phyloP scores from a whole-genome alignment of 208 protist species.

The Sergeia podlipaevii region DNA sequence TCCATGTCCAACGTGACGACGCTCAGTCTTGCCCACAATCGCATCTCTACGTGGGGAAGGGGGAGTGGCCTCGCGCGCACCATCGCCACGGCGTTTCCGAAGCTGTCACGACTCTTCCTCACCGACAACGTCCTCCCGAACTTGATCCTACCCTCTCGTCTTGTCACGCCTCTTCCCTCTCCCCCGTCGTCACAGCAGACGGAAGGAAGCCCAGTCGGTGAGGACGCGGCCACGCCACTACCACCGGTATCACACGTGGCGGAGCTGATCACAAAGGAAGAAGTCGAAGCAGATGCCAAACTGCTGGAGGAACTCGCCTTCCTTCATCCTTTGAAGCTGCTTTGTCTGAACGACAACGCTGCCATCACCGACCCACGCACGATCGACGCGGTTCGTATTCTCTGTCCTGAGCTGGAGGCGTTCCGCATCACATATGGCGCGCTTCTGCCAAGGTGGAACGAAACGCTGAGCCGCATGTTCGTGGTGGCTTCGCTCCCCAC shows the following conservation, averaged over 20 bases:
- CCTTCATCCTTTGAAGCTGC: constrained; percentile 42
- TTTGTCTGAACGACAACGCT: constrained; percentile 77
- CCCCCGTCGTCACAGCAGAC: background rate
- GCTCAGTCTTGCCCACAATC: constrained; percentile 78
- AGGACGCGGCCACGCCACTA: background rate
- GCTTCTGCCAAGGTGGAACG: constrained; percentile 76
- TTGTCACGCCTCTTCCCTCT: constrained; percentile 3
- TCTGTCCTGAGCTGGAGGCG: constrained; percentile 48
- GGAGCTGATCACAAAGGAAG: constrained; percentile 1
- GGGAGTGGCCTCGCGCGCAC: constrained; percentile 28
- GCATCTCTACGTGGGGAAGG: constrained; percentile 45
- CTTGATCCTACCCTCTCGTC: constrained; percentile 12
- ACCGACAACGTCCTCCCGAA: constrained; percentile 65
- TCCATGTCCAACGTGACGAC: constrained; percentile 55
- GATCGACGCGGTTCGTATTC: constrained; percentile 58
- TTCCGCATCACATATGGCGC: constrained; percentile 78
- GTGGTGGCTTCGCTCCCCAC: constrained; percentile 78
- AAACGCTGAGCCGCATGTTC: constrained; percentile 82
- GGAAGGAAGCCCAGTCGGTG: background rate
- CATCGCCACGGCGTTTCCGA: constrained; percentile 48
- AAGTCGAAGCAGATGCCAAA: background rate
- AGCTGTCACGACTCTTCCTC: constrained; percentile 58
- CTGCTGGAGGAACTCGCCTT: constrained; percentile 15
- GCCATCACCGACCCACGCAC: constrained; percentile 36
- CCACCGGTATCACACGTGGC: background rate